Percentiles rank a stretch among this genome's conserved stretches.
These are phyloP conservation scores for Microdochium bolleyi DNA, from an alignment of 2,329 filamentous ascomycete species.

Conservation along the genomic window DNA sequence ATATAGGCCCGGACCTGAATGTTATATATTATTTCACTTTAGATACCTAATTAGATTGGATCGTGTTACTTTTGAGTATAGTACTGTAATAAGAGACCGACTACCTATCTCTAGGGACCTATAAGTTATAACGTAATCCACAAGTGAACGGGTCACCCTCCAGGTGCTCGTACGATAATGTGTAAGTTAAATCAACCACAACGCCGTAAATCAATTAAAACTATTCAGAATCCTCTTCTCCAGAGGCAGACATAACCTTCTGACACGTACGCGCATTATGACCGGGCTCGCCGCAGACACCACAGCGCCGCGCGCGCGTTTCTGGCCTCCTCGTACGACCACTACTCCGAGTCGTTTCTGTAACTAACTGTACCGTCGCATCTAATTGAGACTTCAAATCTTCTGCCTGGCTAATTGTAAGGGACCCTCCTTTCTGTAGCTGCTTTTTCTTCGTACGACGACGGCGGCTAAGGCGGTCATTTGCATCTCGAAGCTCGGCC, in stretches of 20 bases:
- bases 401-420: not conserved
- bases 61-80: too few relatives aligned
- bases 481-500: not conserved
- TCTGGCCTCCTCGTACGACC: not conserved
- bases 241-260: not conserved
- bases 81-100: too few relatives aligned
- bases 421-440: not conserved
- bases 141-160: not conserved
- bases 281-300: not conserved
- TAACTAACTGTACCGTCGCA: slow-evolving; percentile 2
- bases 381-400: not conserved
- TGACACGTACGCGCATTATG: not conserved
- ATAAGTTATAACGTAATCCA: not conserved
- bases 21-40: too few relatives aligned
- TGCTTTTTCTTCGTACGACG: not conserved
- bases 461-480: not conserved
- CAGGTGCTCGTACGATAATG: not conserved
- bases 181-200: slow-evolving; percentile 1
- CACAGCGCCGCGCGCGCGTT: not conserved
- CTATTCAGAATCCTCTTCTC: not conserved
- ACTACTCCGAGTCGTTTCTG: slow-evolving; percentile 1
- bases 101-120: too few relatives aligned
- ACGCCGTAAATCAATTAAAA: slow-evolving; percentile 1
- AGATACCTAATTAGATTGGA: too few relatives aligned
- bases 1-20: not conserved